Percentiles rank a stretch among this genome's conserved stretches.
These are phyloP conservation scores for Gastrolobium bilobum DNA, from an alignment of 306 rosid genomes.

Conservation along the genomic window DNA sequence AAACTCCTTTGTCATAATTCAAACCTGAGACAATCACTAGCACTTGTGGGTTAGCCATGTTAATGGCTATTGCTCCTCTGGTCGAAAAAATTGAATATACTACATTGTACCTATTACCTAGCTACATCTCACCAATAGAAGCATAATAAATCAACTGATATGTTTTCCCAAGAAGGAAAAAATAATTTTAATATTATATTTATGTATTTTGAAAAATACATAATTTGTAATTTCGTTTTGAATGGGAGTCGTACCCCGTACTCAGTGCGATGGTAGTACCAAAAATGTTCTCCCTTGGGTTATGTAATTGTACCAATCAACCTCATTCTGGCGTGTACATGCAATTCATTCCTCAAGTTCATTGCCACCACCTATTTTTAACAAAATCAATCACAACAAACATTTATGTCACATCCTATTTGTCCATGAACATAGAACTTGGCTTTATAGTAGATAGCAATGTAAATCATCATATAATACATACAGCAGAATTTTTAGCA, in stretches of 20 bases:
- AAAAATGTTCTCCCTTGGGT: not conserved
- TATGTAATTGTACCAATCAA: slow-evolving; percentile 57
- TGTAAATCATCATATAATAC: slow-evolving; percentile 18
- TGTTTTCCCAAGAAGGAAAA: no score
- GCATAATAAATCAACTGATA: no score
- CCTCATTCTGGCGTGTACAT: slow-evolving; percentile 54
- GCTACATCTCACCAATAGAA: no score
- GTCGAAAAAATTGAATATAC: no score
- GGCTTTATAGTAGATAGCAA: no score
- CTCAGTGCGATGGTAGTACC: no score
- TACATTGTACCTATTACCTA: no score
- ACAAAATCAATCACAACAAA: slow-evolving; percentile 2
- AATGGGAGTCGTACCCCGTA: no score
- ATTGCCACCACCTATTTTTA: slow-evolving; percentile 59
- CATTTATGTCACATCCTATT: not conserved
- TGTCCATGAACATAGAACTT: no score
- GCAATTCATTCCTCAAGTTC: slow-evolving; percentile 71
- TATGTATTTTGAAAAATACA: no score
- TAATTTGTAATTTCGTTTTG: no score
- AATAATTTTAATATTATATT: no score
- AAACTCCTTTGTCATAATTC: slow-evolving; percentile 61
- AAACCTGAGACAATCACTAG: slow-evolving; percentile 63
- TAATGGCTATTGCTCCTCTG: slow-evolving; percentile 52
- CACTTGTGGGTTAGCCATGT: slow-evolving; percentile 54
- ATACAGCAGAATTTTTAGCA: slow-evolving; percentile 44